Conservation (phyloP, 2,329 filamentous ascomycete species). For the Gremmenia infestans region DNA sequence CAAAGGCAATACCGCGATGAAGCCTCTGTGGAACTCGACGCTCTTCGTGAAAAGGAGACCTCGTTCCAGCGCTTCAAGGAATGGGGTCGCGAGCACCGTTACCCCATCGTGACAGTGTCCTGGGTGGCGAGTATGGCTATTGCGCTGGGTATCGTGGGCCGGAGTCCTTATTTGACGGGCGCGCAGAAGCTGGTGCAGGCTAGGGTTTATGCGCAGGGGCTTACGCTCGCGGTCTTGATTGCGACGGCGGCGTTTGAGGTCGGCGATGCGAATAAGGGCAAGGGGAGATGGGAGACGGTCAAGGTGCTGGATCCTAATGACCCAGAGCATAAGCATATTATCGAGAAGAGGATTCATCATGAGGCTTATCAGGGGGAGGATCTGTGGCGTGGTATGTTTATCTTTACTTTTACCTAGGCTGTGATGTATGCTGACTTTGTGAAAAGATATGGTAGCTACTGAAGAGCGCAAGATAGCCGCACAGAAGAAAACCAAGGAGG, state of each 20-base stretch:
- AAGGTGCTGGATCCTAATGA: conserved; percentile 76
- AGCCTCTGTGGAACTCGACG: conserved; percentile 17
- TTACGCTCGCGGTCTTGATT: conserved; percentile 64
- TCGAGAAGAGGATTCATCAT: conserved; percentile 84
- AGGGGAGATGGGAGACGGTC: conserved; percentile 78
- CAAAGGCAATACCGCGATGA: conserved; percentile 33
- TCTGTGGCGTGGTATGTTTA: conserved; percentile 74
- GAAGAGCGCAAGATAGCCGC: conserved; percentile 61
- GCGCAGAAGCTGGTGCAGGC: conserved; percentile 71
- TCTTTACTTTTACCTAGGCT: not conserved
- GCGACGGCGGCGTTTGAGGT: conserved; percentile 66
- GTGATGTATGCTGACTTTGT: conserved; percentile 13
- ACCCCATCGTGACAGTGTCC: conserved; percentile 61
- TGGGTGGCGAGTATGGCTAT: conserved; percentile 64
- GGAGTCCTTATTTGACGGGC: conserved; percentile 56
- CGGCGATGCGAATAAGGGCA: conserved; percentile 69
- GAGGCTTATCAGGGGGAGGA: conserved; percentile 86
- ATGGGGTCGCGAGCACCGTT: conserved; percentile 67
- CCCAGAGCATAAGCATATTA: conserved; percentile 73
- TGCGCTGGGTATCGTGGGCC: conserved; percentile 57
- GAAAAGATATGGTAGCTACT: conserved; percentile 74
- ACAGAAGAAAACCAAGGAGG: conserved; percentile 38
- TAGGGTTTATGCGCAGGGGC: conserved; percentile 68
- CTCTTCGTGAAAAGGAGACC: conserved; percentile 37
- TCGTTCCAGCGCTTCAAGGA: conserved; percentile 56